These are phyloP conservation scores for Cymbopogon flexuosus DNA, from an alignment of 202 grass and related monocot species.

Conservation along the genomic window DNA sequence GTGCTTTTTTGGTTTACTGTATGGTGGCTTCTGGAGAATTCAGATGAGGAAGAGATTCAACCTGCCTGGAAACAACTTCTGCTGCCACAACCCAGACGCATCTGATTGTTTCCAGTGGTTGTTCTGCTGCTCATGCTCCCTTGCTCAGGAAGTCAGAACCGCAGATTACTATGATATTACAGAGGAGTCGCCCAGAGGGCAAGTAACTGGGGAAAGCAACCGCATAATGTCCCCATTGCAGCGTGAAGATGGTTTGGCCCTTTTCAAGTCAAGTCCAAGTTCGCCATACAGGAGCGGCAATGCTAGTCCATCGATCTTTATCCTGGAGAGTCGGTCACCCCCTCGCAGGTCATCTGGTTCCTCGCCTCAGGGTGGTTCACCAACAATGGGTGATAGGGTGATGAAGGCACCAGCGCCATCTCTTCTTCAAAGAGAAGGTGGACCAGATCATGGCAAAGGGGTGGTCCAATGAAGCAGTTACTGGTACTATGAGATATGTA, in stretches of 20 bases:
- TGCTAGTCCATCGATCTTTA: conserved; percentile 57
- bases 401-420: conserved; percentile 60
- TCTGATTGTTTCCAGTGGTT: conserved; percentile 81
- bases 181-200: conserved; percentile 32
- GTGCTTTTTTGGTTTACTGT: conserved; percentile 78
- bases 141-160: conserved; percentile 86
- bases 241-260: conserved; percentile 56
- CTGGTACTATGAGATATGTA: not conserved
- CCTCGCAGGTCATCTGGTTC: conserved; percentile 39
- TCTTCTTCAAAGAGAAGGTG: conserved; percentile 41
- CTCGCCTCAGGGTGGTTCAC: conserved; percentile 40
- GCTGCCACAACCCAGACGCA: conserved; percentile 51
- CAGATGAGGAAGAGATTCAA: conserved; percentile 95
- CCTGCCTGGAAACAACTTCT: conserved; percentile 61
- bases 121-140: conserved; percentile 77
- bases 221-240: conserved; percentile 41
- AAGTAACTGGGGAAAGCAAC: conserved; percentile 28
- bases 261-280: conserved; percentile 55
- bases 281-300: conserved; percentile 51
- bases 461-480: not conserved
- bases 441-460: conserved; percentile 7
- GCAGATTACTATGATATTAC: conserved; percentile 78
- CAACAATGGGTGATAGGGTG: not conserved
- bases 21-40: conserved; percentile 99
- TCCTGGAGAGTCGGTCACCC: conserved; percentile 46